These are phyloP conservation scores for Calonectria henricotiae DNA, from an alignment of 2,329 filamentous ascomycete species.

Conservation along the genomic window DNA sequence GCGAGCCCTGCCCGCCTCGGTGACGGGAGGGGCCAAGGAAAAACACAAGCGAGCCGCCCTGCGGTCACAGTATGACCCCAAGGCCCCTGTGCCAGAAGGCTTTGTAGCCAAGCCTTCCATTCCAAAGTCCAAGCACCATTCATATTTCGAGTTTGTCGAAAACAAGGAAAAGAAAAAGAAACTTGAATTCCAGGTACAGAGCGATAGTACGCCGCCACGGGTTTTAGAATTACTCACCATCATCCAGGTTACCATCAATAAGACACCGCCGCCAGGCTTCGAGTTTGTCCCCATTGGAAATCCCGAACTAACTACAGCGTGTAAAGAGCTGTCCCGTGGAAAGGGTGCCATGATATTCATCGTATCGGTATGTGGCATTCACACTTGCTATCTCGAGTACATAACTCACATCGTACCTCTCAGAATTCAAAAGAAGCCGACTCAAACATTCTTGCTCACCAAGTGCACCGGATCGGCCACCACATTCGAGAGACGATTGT, in stretches of 20 bases:
- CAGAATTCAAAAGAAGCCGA: conserved; percentile 55
- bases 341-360: conserved; percentile 77
- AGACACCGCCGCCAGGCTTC: conserved; percentile 73
- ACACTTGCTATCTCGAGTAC: not conserved
- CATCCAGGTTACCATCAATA: conserved; percentile 68
- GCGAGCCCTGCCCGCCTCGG: conserved; percentile 54
- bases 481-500: conserved; percentile 75
- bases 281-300: conserved; percentile 77
- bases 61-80: conserved; percentile 56
- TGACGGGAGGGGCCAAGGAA: conserved; percentile 57
- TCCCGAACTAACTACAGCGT: conserved; percentile 72
- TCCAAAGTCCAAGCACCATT: conserved; percentile 71
- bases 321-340: conserved; percentile 77
- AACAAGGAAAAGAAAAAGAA: conserved; percentile 78
- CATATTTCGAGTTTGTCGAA: conserved; percentile 77
- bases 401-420: conserved; percentile 35
- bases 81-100: conserved; percentile 55
- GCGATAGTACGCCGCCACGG: conserved; percentile 41
- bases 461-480: conserved; percentile 74
- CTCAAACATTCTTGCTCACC: conserved; percentile 64
- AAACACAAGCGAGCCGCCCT: conserved; percentile 56
- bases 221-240: conserved; percentile 52
- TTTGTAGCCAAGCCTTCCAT: conserved; percentile 60
- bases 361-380: conserved; percentile 69
- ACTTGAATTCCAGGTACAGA: conserved; percentile 73